Evolutionary conservation across 2,329 filamentous ascomycete species (phyloP).

Genomic region (Trichoderma pleuroti): DNA sequence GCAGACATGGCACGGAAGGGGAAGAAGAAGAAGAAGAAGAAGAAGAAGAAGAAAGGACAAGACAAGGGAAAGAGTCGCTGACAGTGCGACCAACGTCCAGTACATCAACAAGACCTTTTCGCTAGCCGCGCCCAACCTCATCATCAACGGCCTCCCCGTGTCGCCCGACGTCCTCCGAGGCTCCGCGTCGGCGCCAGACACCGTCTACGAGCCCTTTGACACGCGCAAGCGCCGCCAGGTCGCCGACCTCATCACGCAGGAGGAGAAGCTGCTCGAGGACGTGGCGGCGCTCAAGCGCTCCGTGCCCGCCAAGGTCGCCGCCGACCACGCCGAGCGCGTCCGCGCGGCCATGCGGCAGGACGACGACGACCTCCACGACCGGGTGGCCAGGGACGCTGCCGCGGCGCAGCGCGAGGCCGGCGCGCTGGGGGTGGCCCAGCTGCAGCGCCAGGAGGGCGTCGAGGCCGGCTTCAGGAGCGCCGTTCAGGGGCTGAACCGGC

Average conservation of each 20-base stretch:
- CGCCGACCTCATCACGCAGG: constrained; percentile 57
- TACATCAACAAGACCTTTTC: constrained; percentile 61
- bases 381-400: constrained; percentile 23
- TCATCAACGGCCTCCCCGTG: constrained; percentile 59
- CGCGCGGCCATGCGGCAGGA: constrained; percentile 43
- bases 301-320: constrained; percentile 46
- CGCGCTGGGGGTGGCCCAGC: constrained; percentile 27
- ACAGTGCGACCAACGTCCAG: constrained; percentile 32
- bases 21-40: background rate
- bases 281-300: constrained; percentile 58
- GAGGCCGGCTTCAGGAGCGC: constrained; percentile 47
- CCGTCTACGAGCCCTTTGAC: constrained; percentile 58
- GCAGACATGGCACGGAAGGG: background rate
- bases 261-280: constrained; percentile 62
- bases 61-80: background rate
- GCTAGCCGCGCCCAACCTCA: constrained; percentile 56
- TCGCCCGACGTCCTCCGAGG: constrained; percentile 39
- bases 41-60: background rate
- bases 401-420: constrained; percentile 14
- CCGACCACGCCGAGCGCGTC: constrained; percentile 40
- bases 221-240: constrained; percentile 55
- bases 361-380: constrained; percentile 41
- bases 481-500: constrained; percentile 47
- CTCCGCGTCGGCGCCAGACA: constrained; percentile 24
- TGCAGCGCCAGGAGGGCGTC: constrained; percentile 44